Conservation (phyloP, 768 basidiomycete genomes). For the Rhodocollybia butyracea region DNA sequence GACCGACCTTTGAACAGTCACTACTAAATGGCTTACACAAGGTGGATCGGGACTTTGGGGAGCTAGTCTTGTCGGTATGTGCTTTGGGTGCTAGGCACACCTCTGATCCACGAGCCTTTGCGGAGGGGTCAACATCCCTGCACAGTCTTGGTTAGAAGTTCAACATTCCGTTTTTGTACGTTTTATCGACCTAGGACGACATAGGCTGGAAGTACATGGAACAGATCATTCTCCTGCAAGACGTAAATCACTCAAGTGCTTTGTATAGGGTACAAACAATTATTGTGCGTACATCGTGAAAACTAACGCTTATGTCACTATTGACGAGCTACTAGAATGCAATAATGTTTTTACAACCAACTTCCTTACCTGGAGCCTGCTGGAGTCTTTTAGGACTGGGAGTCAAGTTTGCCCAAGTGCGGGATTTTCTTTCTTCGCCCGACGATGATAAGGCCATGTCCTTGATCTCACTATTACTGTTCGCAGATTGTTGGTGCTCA, state of each 20-base stretch:
- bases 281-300: slow-evolving; percentile 33
- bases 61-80: slow-evolving; percentile 46
- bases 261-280: slow-evolving; percentile 68
- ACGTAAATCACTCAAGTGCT: slow-evolving; percentile 51
- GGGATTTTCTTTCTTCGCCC: too few species aligned
- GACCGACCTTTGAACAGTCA: slow-evolving; percentile 59
- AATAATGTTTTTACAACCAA: slow-evolving; percentile 42
- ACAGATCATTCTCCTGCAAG: slow-evolving; percentile 44
- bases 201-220: neutral
- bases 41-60: slow-evolving; percentile 42
- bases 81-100: slow-evolving; percentile 61
- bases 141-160: neutral
- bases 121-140: slow-evolving; percentile 40
- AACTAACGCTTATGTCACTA: slow-evolving; percentile 1
- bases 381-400: too few species aligned
- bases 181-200: neutral
- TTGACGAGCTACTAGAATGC: slow-evolving; percentile 34
- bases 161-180: slow-evolving; percentile 21
- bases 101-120: slow-evolving; percentile 56
- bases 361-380: slow-evolving; percentile 46
- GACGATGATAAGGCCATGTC: too few species aligned
- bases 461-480: too few species aligned
- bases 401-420: too few species aligned
- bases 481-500: too few species aligned
- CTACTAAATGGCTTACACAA: slow-evolving; percentile 48